These are phyloP conservation scores for Cephalotrichum gorgonifer DNA, from an alignment of 2,329 filamentous ascomycete genomes.

Conservation along the genomic window DNA sequence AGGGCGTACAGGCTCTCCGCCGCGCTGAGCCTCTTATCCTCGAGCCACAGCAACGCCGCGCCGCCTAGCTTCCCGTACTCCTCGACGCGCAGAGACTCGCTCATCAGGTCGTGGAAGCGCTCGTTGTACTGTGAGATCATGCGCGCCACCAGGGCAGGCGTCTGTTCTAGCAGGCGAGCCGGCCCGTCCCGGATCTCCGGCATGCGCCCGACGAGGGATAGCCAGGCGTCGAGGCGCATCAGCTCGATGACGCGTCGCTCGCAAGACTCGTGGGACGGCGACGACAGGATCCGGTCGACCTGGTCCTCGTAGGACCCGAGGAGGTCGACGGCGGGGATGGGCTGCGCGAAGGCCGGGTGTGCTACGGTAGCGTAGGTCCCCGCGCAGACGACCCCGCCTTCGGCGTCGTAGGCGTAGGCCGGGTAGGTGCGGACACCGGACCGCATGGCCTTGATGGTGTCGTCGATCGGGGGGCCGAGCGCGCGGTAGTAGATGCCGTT, in stretches of 20 bases:
- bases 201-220: slow-evolving; percentile 7
- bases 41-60: not conserved
- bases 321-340: not conserved
- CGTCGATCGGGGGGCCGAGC: not conserved
- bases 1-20: slow-evolving; percentile 3
- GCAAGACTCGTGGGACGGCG: not conserved
- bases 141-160: slow-evolving; percentile 6
- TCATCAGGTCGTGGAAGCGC: not conserved
- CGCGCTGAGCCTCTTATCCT: slow-evolving; percentile 1
- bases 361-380: not conserved
- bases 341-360: not conserved
- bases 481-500: not conserved
- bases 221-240: not conserved
- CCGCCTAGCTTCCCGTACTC: not conserved
- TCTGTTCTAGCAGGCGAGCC: slow-evolving; percentile 8
- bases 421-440: not conserved
- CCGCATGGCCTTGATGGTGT: not conserved
- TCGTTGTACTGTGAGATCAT: slow-evolving; percentile 5
- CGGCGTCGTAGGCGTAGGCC: not conserved
- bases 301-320: not conserved
- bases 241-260: not conserved
- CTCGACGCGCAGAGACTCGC: not conserved
- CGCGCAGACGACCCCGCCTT: not conserved
- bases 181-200: not conserved
- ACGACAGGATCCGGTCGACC: not conserved